A percentile compares a stretch with the other conserved stretches of the same genome.
phyloP scores from a whole-genome alignment of 2,329 filamentous ascomycete genomes.

The Pezicula radicicola region DNA sequence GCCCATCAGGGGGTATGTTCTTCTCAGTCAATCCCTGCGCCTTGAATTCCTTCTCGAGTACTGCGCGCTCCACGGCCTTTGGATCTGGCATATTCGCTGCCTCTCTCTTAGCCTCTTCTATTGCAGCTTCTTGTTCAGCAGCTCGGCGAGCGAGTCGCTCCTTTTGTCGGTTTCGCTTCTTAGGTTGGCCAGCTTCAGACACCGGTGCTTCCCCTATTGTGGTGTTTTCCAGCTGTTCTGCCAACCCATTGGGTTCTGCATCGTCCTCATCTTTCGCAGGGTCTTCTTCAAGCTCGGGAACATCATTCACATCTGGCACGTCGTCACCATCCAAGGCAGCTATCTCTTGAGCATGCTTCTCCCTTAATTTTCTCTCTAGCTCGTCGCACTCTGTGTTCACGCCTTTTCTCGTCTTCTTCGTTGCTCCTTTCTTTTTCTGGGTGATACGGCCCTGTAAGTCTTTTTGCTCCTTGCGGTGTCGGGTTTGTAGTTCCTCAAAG shows the following conservation, averaged over 20 bases:
- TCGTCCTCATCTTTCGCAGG: constrained; percentile 3
- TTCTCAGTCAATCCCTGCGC: constrained; percentile 66
- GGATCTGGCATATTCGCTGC: constrained; percentile 72
- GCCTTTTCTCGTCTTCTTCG: constrained; percentile 77
- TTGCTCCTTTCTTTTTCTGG: constrained; percentile 95
- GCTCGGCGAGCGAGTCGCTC: constrained; percentile 85
- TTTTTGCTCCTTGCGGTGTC: constrained; percentile 83
- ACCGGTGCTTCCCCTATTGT: constrained; percentile 16
- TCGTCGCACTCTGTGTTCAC: constrained; percentile 74
- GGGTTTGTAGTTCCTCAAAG: constrained; percentile 74
- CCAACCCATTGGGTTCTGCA: constrained; percentile 7
- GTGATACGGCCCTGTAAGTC: constrained; percentile 84
- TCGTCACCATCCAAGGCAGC: constrained; percentile 34
- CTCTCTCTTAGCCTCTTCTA: constrained; percentile 68
- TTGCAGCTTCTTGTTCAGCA: constrained; percentile 73
- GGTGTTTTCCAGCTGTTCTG: constrained; percentile 15
- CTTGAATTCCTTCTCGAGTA: constrained; percentile 67
- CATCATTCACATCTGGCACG: constrained; percentile 11
- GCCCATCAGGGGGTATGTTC: constrained; percentile 84
- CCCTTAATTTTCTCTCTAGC: constrained; percentile 63
- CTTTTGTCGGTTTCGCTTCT: constrained; percentile 88
- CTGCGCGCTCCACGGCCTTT: constrained; percentile 64
- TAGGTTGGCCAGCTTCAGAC: constrained; percentile 20
- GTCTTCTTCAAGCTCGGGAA: constrained; percentile 13
- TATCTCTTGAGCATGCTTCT: constrained; percentile 63